Evolutionary conservation across 1,284 basidiomycete species (phyloP).

Genomic region (Pseudozyma flocculosa): DNA sequence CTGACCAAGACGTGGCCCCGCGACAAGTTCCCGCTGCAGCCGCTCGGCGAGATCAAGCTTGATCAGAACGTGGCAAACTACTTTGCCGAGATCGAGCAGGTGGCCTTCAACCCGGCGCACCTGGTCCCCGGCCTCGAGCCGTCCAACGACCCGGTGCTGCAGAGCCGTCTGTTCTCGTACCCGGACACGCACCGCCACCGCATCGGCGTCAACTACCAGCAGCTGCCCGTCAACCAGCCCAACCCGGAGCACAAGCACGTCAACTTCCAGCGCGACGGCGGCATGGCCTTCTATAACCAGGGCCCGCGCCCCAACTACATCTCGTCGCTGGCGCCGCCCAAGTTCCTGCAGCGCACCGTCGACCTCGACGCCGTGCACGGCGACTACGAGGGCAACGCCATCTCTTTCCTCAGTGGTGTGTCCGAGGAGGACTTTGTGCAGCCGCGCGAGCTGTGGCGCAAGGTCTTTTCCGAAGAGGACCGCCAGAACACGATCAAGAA

Average conservation of each 20-base stretch:
- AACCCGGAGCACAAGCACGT: constrained; percentile 14
- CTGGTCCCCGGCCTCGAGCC: constrained; percentile 45
- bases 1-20: constrained; percentile 42
- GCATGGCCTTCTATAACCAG: constrained; percentile 43
- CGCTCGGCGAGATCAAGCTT: constrained; percentile 43
- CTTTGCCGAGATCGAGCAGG: constrained; percentile 51
- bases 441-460: constrained; percentile 74
- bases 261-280: constrained; percentile 45
- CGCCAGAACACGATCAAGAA: constrained; percentile 20
- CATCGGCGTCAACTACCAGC: constrained; percentile 52
- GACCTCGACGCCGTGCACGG: constrained; percentile 22
- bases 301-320: constrained; percentile 41
- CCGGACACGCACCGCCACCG: constrained; percentile 87
- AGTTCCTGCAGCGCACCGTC: constrained; percentile 16
- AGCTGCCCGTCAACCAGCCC: constrained; percentile 40
- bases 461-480: constrained; percentile 69
- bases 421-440: constrained; percentile 77
- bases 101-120: constrained; percentile 42
- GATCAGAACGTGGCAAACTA: constrained; percentile 49
- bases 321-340: constrained; percentile 29
- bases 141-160: constrained; percentile 49
- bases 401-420: constrained; percentile 69
- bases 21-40: constrained; percentile 39
- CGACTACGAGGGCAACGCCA: constrained; percentile 59
- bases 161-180: constrained; percentile 52